Percentiles rank a stretch among this genome's conserved stretches.
Conservation (phyloP, 768 basidiomycete genomes). For the Podaxis pistillaris region DNA sequence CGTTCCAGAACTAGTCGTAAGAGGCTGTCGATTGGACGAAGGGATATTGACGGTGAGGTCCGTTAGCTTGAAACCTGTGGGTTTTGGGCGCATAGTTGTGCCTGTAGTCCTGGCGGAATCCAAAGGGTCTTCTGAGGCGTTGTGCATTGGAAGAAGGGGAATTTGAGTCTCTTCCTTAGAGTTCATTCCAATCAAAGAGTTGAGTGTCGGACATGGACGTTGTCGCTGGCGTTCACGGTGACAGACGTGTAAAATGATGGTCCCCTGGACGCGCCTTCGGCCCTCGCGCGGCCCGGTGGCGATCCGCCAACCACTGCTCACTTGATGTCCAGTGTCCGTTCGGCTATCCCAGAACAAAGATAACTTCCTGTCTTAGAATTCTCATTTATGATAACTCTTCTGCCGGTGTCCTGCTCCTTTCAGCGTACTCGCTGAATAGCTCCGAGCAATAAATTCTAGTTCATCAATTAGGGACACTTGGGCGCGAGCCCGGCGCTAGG, state of each 20-base stretch:
- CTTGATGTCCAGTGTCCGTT: too few relatives aligned
- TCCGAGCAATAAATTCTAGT: too few relatives aligned
- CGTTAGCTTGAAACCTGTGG: slow-evolving; percentile 1
- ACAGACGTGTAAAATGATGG: background rate
- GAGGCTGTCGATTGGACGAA: slow-evolving; percentile 5
- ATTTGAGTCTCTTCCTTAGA: slow-evolving; percentile 2
- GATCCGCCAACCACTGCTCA: background rate
- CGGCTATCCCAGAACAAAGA: too few relatives aligned
- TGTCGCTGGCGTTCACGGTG: background rate
- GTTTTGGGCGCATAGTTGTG: background rate
- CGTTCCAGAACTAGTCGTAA: slow-evolving; percentile 1
- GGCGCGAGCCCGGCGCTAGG: background rate
- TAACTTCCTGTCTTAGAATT: too few relatives aligned
- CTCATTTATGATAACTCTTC: too few relatives aligned
- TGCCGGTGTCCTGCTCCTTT: too few relatives aligned
- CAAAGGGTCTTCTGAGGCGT: background rate
- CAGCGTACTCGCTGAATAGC: too few relatives aligned
- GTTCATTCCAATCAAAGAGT: background rate
- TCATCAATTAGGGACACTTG: too few relatives aligned
- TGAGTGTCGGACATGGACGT: background rate
- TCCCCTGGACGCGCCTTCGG: background rate
- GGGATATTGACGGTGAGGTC: slow-evolving; percentile 15
- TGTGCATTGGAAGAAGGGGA: slow-evolving; percentile 11
- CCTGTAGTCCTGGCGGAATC: background rate
- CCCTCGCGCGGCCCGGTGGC: background rate